Percentiles rank a stretch among this genome's conserved stretches.
Conservation (phyloP, 352 stramenopile genomes). For the Pythium periplocum region DNA sequence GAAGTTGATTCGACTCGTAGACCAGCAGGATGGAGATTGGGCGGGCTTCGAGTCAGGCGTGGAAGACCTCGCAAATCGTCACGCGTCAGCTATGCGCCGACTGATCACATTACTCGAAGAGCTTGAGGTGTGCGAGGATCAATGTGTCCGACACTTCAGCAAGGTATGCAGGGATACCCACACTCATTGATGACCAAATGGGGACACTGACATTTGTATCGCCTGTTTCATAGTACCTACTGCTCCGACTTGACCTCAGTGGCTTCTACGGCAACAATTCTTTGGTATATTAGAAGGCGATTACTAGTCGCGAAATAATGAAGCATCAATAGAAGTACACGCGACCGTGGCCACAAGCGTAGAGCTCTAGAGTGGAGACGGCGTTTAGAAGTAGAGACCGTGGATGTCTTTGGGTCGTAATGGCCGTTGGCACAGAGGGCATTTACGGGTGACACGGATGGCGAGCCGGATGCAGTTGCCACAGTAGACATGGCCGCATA, state of each 20-base stretch:
- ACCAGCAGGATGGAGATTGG: conserved; percentile 7
- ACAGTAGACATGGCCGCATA: conserved; percentile 80
- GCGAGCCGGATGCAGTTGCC: conserved; percentile 61
- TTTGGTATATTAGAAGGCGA: too few relatives aligned
- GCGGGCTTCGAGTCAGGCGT: conserved; percentile 12
- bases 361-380: too few relatives aligned
- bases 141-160: too few relatives aligned
- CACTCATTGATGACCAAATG: too few relatives aligned
- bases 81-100: not conserved
- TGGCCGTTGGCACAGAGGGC: conserved; percentile 61
- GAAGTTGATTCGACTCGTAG: conserved; percentile 8
- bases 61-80: not conserved
- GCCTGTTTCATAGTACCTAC: conserved; percentile 28
- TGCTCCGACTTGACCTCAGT: conserved; percentile 61
- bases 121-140: too few relatives aligned
- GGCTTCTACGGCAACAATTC: conserved; percentile 17
- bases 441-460: conserved; percentile 67
- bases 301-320: too few relatives aligned
- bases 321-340: too few relatives aligned
- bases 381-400: conserved; percentile 65
- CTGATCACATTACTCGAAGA: too few relatives aligned
- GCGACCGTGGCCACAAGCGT: too few relatives aligned
- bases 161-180: too few relatives aligned
- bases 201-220: too few relatives aligned
- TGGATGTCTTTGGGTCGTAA: conserved; percentile 70